These are phyloP conservation scores for Nakataea oryzae DNA, from an alignment of 2,329 filamentous ascomycete genomes.

Conservation along the genomic window DNA sequence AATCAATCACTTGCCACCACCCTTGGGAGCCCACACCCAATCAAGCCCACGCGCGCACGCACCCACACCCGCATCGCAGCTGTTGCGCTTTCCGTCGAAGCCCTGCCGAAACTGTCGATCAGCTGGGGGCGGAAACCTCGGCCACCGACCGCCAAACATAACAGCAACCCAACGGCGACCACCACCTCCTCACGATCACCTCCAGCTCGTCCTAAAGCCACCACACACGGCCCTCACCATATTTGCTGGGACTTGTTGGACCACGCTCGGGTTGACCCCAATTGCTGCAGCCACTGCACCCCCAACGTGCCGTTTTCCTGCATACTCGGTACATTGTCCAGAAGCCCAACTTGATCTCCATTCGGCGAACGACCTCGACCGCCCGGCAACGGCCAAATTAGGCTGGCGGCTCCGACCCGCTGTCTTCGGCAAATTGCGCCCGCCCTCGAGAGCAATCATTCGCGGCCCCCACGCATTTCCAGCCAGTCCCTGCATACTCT, in stretches of 20 bases:
- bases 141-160: conserved; percentile 5
- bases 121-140: conserved; percentile 23
- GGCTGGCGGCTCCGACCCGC: neutral
- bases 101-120: conserved; percentile 27
- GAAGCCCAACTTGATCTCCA: neutral
- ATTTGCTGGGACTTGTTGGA: neutral
- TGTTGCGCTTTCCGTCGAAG: conserved; percentile 3
- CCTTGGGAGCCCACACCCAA: neutral
- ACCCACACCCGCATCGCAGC: neutral
- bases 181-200: conserved; percentile 5
- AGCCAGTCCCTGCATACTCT: neutral
- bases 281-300: neutral
- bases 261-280: neutral
- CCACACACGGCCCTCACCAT: too few species aligned
- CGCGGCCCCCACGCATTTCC: neutral
- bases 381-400: neutral
- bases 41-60: neutral
- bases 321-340: neutral
- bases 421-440: neutral
- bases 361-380: neutral
- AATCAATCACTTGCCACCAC: neutral
- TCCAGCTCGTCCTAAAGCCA: neutral
- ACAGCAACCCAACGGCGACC: neutral
- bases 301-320: neutral
- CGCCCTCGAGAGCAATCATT: neutral